Evolutionary conservation across 2,329 filamentous ascomycete genomes (phyloP), one percentile per base, ranked within the genome.

Genomic region (Alternaria gaisen): DNA sequence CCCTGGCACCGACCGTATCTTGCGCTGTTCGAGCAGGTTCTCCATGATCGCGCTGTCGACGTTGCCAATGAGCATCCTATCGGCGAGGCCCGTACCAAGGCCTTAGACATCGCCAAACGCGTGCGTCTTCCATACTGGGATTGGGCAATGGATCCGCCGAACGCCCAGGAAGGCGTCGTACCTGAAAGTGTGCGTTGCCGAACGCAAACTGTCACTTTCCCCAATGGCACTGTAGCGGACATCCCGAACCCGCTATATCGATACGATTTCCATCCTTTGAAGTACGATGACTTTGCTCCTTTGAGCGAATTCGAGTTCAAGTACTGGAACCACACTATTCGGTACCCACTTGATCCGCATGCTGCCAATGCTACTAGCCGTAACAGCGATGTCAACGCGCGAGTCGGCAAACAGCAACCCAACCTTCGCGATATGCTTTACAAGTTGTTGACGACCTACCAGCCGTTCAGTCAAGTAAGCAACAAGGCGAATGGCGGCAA

Each of bases 121-220:
- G 61, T 76, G 18, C 72, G 76, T 2, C 56, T 76, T n/a, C 74
- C 75, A 9, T 77, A 75, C 60, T 77, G 72, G 74, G 75, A 77
- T 57, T 77, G 74, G 75, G 74, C 73, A 0, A 66, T 72, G 24
- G 57, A 72, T 38, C 71, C 74, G 3, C 53, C 66, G 1, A 60
- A 71, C 30, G 50, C 44, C 11, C 62, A 61, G 5, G 71, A 75
- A 47, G 72, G 71, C 34, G 64, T 63, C 24, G 69, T 77, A 57
- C 74, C 74, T 3, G 40, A 55, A 5, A 70, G 64, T 56, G 61
- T 77, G 16, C 65, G 72, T 46, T 53, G 61, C 28, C 43, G 42
- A 12, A 70, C 60, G 7, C 63, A 53, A 8, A 66, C 53, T 2
- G 67, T 76, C n/a, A 73, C 65, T 1, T 71, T 68, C 42, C 73